Percentiles rank a stretch among this genome's conserved stretches.
Evolutionary conservation across 352 stramenopile species (phyloP).

Genomic region (Plasmopara halstedii): DNA sequence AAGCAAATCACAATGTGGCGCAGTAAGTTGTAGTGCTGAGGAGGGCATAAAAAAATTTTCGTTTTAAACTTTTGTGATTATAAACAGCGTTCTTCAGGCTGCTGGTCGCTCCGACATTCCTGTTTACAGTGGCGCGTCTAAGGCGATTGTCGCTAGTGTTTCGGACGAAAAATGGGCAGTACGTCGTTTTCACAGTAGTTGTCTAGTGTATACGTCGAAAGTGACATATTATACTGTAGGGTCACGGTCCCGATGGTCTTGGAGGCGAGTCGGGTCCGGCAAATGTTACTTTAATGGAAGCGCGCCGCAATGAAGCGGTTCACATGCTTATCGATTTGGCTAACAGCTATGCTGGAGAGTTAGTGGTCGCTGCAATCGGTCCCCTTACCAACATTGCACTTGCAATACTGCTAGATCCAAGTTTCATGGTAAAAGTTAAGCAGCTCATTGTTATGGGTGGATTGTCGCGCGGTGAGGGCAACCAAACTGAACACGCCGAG

Average conservation of each 20-base stretch:
- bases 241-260: constrained; percentile 66
- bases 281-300: constrained; percentile 16
- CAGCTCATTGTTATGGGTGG: constrained; percentile 72
- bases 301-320: constrained; percentile 54
- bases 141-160: constrained; percentile 56
- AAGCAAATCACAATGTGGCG: constrained; percentile 75
- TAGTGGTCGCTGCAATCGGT: constrained; percentile 69
- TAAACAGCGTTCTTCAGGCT: constrained; percentile 50
- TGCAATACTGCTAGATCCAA: constrained; percentile 61
- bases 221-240: constrained; percentile 21
- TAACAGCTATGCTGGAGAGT: constrained; percentile 47
- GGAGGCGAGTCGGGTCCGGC: constrained; percentile 44
- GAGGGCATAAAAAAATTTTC: neutral
- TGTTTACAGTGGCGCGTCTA: constrained; percentile 55
- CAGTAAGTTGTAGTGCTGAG: constrained; percentile 34
- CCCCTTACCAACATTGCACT: constrained; percentile 77
- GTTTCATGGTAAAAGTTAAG: constrained; percentile 53
- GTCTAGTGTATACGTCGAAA: too few relatives aligned
- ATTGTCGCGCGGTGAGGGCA: constrained; percentile 57
- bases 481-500: constrained; percentile 57
- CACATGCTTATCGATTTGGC: constrained; percentile 53
- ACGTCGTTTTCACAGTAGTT: neutral
- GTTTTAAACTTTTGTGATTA: neutral
- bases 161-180: constrained; percentile 59
- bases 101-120: constrained; percentile 41